Evolutionary conservation across 345 rosid species (phyloP).

Genomic region (Eucalyptus brandiana): DNA sequence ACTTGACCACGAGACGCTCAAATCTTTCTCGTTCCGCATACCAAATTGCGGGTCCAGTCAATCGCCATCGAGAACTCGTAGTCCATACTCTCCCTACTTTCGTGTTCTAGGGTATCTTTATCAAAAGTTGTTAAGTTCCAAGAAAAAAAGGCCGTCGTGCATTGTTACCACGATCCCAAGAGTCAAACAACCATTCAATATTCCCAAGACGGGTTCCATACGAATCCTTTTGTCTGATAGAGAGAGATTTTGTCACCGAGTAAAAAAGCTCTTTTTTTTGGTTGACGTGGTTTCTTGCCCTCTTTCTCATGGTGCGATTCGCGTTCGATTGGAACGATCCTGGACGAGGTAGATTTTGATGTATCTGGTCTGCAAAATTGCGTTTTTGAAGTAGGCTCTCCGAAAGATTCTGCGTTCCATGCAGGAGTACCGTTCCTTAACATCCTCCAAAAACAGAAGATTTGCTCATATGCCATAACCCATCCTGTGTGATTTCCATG

Average conservation of each 20-base stretch:
- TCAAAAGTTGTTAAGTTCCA: neutral
- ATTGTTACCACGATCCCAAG: neutral
- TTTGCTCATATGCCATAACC: neutral
- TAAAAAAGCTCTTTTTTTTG: neutral
- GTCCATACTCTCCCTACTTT: neutral
- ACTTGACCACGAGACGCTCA: neutral
- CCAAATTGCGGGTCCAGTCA: neutral
- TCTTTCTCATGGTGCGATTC: neutral
- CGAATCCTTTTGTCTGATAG: neutral
- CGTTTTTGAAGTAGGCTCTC: neutral
- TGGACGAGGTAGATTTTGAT: neutral
- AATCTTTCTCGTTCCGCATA: neutral
- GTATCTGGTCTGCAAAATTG: neutral
- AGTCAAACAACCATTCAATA: neutral
- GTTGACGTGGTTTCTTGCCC: neutral
- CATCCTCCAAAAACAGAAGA: neutral
- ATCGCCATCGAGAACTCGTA: neutral
- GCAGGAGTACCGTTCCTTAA: neutral
- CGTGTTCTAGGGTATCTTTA: neutral
- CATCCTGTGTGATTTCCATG: neutral
- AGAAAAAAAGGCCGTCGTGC: neutral
- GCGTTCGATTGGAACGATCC: neutral
- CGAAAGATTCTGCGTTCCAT: neutral
- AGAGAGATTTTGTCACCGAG: neutral
- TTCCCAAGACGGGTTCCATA: neutral